A percentile compares a stretch with the other conserved stretches of the same genome.
phyloP scores from a whole-genome alignment of 2,329 filamentous ascomycete species.

The Pseudopyrenochaeta lycopersici region DNA sequence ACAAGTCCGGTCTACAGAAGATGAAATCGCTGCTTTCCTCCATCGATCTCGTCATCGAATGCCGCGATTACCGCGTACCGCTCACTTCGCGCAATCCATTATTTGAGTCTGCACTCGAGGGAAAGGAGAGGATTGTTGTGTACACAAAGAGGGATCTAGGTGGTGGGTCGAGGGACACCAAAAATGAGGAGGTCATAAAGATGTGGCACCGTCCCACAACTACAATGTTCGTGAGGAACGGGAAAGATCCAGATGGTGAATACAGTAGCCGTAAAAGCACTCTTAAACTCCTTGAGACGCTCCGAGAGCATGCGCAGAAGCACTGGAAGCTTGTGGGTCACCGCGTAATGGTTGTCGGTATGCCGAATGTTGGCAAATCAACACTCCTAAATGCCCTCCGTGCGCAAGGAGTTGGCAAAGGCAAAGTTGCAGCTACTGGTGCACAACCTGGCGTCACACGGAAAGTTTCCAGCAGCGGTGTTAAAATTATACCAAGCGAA shows the following conservation, averaged over 20 bases:
- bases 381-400: slow-evolving; percentile 90
- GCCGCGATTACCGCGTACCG: slow-evolving; percentile 90
- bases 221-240: slow-evolving; percentile 62
- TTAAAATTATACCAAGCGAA: slow-evolving; percentile 74
- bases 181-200: slow-evolving; percentile 61
- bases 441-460: slow-evolving; percentile 89
- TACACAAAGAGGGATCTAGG: slow-evolving; percentile 84
- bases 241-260: slow-evolving; percentile 37
- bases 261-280: slow-evolving; percentile 30
- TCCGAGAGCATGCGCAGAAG: slow-evolving; percentile 60
- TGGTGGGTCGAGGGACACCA: slow-evolving; percentile 33
- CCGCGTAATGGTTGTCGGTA: slow-evolving; percentile 87
- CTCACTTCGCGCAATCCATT: slow-evolving; percentile 89
- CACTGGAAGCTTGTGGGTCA: slow-evolving; percentile 77
- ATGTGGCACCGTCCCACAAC: slow-evolving; percentile 63
- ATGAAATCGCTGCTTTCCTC: slow-evolving; percentile 83
- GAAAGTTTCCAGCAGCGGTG: slow-evolving; percentile 76
- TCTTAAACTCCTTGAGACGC: slow-evolving; percentile 56
- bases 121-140: slow-evolving; percentile 79
- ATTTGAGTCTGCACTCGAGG: slow-evolving; percentile 80
- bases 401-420: slow-evolving; percentile 68
- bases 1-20: slow-evolving; percentile 79
- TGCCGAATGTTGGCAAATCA: slow-evolving; percentile 98
- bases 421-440: slow-evolving; percentile 83
- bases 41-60: slow-evolving; percentile 91